Evolutionary conservation across 1,284 basidiomycete genomes (phyloP).

Genomic region (Veloboletus limbatus): DNA sequence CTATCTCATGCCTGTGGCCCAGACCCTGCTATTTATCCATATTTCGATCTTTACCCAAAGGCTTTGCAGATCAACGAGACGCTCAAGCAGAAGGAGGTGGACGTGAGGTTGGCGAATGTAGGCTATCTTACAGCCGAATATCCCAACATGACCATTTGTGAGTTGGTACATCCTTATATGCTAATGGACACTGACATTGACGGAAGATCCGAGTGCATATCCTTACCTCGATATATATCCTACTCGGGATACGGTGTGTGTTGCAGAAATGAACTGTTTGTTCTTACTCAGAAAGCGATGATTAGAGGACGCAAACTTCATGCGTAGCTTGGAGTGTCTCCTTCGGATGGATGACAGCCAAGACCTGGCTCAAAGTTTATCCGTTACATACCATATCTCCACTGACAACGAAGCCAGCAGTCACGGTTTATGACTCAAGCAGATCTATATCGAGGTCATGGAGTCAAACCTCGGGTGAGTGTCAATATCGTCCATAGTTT

Average conservation of each 20-base stretch:
- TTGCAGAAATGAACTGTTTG: not conserved
- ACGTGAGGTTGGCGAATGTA: constrained; percentile 5
- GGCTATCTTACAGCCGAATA: constrained; percentile 22
- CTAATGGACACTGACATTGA: constrained; percentile 9
- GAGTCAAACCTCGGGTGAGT: constrained; percentile 7
- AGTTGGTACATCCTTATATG: constrained; percentile 10
- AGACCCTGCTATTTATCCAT: constrained; percentile 32
- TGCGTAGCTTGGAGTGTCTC: constrained; percentile 15
- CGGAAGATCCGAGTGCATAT: constrained; percentile 41
- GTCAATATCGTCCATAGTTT: not conserved
- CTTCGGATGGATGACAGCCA: constrained; percentile 23
- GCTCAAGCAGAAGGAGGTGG: not conserved
- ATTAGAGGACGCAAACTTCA: constrained; percentile 7
- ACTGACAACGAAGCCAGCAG: not conserved
- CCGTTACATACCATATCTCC: constrained; percentile 15
- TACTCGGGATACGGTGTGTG: constrained; percentile 11
- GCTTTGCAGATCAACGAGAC: constrained; percentile 7
- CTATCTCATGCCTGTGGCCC: not conserved
- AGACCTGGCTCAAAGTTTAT: constrained; percentile 24
- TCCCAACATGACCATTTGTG: constrained; percentile 38
- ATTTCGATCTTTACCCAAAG: constrained; percentile 32
- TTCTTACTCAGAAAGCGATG: constrained; percentile 8
- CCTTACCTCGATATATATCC: constrained; percentile 49
- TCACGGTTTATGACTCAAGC: not conserved
- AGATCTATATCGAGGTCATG: not conserved